Percentiles rank a stretch among this genome's conserved stretches.
Evolutionary conservation across 2,329 filamentous ascomycete species (phyloP).

Genomic region (Elsinoe australis): DNA sequence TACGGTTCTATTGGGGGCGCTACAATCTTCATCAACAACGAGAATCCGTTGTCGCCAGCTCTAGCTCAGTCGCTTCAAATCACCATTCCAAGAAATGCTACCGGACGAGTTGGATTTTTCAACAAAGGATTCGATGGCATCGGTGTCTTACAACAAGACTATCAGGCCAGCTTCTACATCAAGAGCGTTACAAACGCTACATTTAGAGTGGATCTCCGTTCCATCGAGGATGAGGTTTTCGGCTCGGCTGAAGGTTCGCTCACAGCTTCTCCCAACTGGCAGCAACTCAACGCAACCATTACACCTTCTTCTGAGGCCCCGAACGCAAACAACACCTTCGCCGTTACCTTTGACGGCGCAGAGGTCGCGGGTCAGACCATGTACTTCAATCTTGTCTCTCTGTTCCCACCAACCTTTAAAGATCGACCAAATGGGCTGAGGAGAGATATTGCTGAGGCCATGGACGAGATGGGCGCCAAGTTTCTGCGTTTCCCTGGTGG

Average conservation of each 20-base stretch:
- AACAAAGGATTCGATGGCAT: slow-evolving; percentile 1
- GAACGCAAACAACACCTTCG: slow-evolving; percentile 46
- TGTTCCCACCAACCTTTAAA: slow-evolving; percentile 51
- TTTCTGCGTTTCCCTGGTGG: slow-evolving; percentile 47
- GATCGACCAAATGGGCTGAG: slow-evolving; percentile 45
- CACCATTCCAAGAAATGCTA: neutral
- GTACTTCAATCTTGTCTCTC: slow-evolving; percentile 46
- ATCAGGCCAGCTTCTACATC: slow-evolving; percentile 4
- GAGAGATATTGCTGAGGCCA: slow-evolving; percentile 43
- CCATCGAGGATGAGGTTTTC: neutral
- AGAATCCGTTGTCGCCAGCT: neutral
- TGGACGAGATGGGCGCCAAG: slow-evolving; percentile 36
- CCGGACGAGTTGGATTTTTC: neutral
- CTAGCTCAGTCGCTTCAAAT: neutral
- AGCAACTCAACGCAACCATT: slow-evolving; percentile 32
- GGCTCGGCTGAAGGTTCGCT: neutral
- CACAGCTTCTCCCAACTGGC: slow-evolving; percentile 25
- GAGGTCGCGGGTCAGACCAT: slow-evolving; percentile 35
- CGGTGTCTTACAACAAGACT: slow-evolving; percentile 3
- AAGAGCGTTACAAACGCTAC: neutral
- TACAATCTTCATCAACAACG: slow-evolving; percentile 1
- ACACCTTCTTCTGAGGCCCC: slow-evolving; percentile 39
- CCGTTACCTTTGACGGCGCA: slow-evolving; percentile 43
- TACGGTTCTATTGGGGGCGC: slow-evolving; percentile 1
- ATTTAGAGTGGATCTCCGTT: neutral